Percentiles rank a stretch among this genome's conserved stretches.
phyloP scores from a whole-genome alignment of 2,329 filamentous ascomycete species.

The Fusarium sp. region DNA sequence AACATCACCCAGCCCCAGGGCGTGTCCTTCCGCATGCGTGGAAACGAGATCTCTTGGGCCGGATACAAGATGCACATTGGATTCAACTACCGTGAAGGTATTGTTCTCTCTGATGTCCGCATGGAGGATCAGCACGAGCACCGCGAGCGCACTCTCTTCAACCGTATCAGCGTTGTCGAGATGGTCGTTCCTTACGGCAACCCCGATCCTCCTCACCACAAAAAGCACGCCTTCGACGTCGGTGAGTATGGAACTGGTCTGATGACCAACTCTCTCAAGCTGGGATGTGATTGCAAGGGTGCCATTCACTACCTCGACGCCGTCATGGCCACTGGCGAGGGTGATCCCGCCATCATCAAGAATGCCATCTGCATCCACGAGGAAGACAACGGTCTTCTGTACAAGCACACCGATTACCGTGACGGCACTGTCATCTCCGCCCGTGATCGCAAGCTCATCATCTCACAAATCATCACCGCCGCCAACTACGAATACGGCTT shows the following conservation, averaged over 20 bases:
- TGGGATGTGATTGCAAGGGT: slow-evolving; percentile 89
- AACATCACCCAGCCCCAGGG: slow-evolving; percentile 55
- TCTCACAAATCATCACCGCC: slow-evolving; percentile 73
- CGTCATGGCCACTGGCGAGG: slow-evolving; percentile 83
- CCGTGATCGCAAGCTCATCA: slow-evolving; percentile 67
- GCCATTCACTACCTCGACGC: slow-evolving; percentile 93
- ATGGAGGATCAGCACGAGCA: slow-evolving; percentile 64
- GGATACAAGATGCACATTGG: slow-evolving; percentile 78
- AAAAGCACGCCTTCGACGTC: slow-evolving; percentile 84
- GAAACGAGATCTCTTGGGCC: slow-evolving; percentile 66
- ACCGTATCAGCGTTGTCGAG: slow-evolving; percentile 74
- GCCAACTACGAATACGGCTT: slow-evolving; percentile 72
- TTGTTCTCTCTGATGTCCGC: slow-evolving; percentile 75
- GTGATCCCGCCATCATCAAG: slow-evolving; percentile 83
- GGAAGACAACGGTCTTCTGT: slow-evolving; percentile 66
- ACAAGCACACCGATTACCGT: slow-evolving; percentile 73
- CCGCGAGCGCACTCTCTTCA: slow-evolving; percentile 68
- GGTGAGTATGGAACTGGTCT: slow-evolving; percentile 86
- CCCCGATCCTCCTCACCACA: slow-evolving; percentile 81
- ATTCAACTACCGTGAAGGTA: slow-evolving; percentile 78
- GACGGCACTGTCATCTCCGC: slow-evolving; percentile 68
- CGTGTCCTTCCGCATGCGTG: slow-evolving; percentile 58
- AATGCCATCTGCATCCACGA: slow-evolving; percentile 93
- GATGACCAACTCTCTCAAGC: slow-evolving; percentile 83
- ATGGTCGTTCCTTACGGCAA: slow-evolving; percentile 83